phyloP scores from a whole-genome alignment of 306 rosid species.

The Glycine soja region DNA sequence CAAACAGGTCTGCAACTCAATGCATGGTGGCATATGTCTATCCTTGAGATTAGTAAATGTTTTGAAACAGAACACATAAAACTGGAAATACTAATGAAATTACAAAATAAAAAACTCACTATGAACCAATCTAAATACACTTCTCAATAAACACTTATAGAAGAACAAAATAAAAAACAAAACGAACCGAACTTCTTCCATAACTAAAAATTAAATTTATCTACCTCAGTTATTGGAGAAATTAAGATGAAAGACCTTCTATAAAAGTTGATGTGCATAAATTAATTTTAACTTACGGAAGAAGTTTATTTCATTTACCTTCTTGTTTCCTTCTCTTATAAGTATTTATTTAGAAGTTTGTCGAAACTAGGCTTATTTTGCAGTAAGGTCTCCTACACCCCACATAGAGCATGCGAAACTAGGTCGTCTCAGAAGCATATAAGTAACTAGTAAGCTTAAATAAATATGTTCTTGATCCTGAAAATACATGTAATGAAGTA shows the following conservation, averaged over 20 bases:
- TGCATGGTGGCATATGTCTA: slow-evolving; percentile 1
- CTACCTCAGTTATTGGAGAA: not conserved
- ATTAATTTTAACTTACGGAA: not conserved
- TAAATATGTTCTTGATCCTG: not conserved
- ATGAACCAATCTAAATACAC: not conserved
- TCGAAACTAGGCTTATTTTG: not conserved
- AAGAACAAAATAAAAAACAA: not conserved
- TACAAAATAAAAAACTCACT: slow-evolving; percentile 19
- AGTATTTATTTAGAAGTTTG: not conserved
- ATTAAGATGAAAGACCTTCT: not conserved
- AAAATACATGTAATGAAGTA: not conserved
- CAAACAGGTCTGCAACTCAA: slow-evolving; percentile 13
- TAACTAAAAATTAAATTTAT: not conserved
- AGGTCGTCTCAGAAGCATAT: slow-evolving; percentile 14
- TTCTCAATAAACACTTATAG: not conserved
- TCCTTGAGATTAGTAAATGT: slow-evolving; percentile 5
- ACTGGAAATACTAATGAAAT: slow-evolving; percentile 3
- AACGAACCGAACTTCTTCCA: not conserved
- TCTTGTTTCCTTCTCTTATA: not conserved
- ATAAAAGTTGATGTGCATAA: not conserved
- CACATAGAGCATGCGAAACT: slow-evolving; percentile 4
- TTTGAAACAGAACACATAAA: slow-evolving; percentile 27
- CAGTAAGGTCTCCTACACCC: not conserved
- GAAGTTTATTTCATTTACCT: not conserved
- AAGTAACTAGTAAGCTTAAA: not conserved